Evolutionary conservation across 2,329 filamentous ascomycete genomes (phyloP).

Genomic region (Phialophora expanda): DNA sequence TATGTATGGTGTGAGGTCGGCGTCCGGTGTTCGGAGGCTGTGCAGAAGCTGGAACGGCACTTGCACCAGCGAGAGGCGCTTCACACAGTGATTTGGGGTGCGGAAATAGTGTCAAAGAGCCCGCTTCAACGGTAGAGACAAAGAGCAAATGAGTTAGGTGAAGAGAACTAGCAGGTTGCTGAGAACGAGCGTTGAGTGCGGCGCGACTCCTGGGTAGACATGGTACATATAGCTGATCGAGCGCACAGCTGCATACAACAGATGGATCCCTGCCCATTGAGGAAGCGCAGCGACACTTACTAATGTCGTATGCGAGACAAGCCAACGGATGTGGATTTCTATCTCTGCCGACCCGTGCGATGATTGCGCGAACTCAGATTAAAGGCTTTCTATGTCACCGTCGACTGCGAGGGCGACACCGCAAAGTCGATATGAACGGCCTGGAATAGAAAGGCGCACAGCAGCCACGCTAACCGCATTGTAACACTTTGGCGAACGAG

Average conservation of each 20-base stretch:
- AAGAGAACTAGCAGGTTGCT: background rate
- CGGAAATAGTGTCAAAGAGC: background rate
- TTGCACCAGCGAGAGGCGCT: background rate
- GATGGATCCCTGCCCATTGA: background rate
- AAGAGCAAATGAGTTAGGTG: background rate
- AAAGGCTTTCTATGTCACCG: conserved; percentile 3
- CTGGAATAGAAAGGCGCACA: background rate
- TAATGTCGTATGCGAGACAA: background rate
- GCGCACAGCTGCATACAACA: background rate
- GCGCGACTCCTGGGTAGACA: background rate
- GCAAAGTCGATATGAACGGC: conserved; percentile 9
- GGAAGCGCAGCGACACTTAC: conserved; percentile 1
- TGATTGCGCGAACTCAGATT: conserved; percentile 5
- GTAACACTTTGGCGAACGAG: conserved; percentile 13
- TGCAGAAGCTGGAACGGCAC: background rate
- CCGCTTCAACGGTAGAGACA: background rate
- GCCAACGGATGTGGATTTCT: background rate
- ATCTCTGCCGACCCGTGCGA: background rate
- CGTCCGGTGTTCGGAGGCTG: background rate
- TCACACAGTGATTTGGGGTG: background rate
- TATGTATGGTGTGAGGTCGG: background rate
- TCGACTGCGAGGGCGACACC: background rate
- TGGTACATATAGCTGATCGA: conserved; percentile 15
- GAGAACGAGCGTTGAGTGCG: background rate
- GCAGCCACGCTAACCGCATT: conserved; percentile 9